Percentiles rank a stretch among this genome's conserved stretches.
Evolutionary conservation across 768 basidiomycete species (phyloP).

Genomic region (Jaapia argillacea): DNA sequence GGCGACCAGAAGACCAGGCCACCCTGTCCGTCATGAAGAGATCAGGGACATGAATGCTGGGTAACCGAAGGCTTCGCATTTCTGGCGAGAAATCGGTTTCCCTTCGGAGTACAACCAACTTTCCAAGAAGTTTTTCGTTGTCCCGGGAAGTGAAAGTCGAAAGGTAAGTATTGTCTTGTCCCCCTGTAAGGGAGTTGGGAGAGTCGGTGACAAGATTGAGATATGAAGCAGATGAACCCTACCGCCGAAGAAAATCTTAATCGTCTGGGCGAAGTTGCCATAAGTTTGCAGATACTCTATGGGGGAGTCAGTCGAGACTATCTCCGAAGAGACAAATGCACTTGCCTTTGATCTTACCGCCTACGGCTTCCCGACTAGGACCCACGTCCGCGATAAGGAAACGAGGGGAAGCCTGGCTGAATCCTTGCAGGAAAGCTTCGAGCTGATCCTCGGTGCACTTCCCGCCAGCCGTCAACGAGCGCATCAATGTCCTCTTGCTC

Average conservation of each 20-base stretch:
- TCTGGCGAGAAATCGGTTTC: slow-evolving; percentile 30
- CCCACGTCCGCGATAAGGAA: slow-evolving; percentile 67
- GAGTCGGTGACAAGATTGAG: background rate
- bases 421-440: slow-evolving; percentile 50
- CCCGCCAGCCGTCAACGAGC: slow-evolving; percentile 38
- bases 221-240: slow-evolving; percentile 10
- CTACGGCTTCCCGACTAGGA: slow-evolving; percentile 46
- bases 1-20: slow-evolving; percentile 25
- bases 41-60: slow-evolving; percentile 41
- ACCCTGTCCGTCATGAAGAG: slow-evolving; percentile 35
- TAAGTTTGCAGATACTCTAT: slow-evolving; percentile 65
- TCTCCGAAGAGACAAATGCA: background rate
- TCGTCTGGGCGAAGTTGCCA: slow-evolving; percentile 62
- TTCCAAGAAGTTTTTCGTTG: slow-evolving; percentile 51
- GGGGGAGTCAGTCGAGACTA: slow-evolving; percentile 1
- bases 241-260: slow-evolving; percentile 68
- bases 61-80: slow-evolving; percentile 38
- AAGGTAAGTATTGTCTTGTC: slow-evolving; percentile 43
- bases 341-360: slow-evolving; percentile 66
- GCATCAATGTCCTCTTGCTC: slow-evolving; percentile 48
- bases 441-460: slow-evolving; percentile 58
- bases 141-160: slow-evolving; percentile 48
- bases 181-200: slow-evolving; percentile 33
- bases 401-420: slow-evolving; percentile 64
- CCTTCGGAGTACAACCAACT: slow-evolving; percentile 54